Conservation (phyloP, 78 protist genomes). For the Neovahlkampfia damariscottae region DNA sequence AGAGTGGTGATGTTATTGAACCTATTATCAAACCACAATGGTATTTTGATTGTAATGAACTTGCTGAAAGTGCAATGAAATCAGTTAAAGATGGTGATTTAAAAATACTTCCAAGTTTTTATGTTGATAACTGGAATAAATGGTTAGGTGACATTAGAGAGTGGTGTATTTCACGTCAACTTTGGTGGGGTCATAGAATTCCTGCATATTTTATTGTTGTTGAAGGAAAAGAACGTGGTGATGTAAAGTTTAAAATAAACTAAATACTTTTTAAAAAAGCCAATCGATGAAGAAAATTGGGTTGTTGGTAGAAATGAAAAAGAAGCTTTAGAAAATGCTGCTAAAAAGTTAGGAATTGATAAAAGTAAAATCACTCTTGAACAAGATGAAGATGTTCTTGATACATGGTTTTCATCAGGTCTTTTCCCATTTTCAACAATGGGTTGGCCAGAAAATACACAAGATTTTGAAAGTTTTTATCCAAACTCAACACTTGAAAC, state of each 20-base stretch:
- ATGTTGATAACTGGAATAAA: slow-evolving; percentile 24
- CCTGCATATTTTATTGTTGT: slow-evolving; percentile 82
- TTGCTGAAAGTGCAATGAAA: slow-evolving; percentile 31
- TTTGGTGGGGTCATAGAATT: slow-evolving; percentile 99
- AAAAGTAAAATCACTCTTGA: slow-evolving; percentile 13
- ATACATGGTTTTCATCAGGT: slow-evolving; percentile 99
- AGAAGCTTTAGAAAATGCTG: slow-evolving; percentile 56
- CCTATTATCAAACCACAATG: slow-evolving; percentile 91
- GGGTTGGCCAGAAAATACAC: slow-evolving; percentile 94
- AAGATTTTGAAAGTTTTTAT: slow-evolving; percentile 53
- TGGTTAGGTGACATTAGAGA: slow-evolving; percentile 69
- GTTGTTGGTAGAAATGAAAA: slow-evolving; percentile 33
- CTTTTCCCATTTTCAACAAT: slow-evolving; percentile 94
- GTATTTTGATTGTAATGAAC: slow-evolving; percentile 60
- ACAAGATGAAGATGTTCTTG: slow-evolving; percentile 98
- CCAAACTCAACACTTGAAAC: slow-evolving; percentile 96
- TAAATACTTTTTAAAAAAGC: neutral
- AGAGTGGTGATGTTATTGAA: slow-evolving; percentile 79
- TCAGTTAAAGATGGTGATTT: slow-evolving; percentile 24
- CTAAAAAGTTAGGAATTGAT: slow-evolving; percentile 20
- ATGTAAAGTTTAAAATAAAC: neutral
- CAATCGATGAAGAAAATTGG: slow-evolving; percentile 27
- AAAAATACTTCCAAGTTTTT: slow-evolving; percentile 49
- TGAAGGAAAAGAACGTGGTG: neutral
- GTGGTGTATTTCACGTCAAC: slow-evolving; percentile 96